Conservation (phyloP, 2,329 filamentous ascomycete genomes). For the Ophiostoma ulmi region DNA sequence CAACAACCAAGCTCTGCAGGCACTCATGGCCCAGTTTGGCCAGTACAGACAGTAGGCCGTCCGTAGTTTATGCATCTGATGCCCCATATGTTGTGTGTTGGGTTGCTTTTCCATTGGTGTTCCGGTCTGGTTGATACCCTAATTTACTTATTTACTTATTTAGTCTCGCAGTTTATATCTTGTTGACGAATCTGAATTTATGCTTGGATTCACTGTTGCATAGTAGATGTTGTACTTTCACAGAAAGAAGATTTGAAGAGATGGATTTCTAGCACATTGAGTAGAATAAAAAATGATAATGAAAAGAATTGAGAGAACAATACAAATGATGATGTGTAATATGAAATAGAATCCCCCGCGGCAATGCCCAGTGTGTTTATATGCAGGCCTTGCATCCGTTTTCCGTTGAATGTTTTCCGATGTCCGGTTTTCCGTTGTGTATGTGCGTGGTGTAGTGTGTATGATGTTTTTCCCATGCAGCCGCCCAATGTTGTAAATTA, state of each 20-base stretch:
- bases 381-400: background rate
- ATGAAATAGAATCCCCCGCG: background rate
- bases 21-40: conserved; percentile 69
- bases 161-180: background rate
- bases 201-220: too few species aligned
- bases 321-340: background rate
- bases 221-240: too few species aligned
- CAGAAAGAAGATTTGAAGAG: background rate
- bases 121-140: conserved; percentile 2
- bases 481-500: conserved; percentile 4
- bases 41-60: conserved; percentile 53
- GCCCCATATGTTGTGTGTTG: conserved; percentile 1
- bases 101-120: background rate
- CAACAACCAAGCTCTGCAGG: conserved; percentile 55
- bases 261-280: background rate
- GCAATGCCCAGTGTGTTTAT: background rate
- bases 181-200: background rate
- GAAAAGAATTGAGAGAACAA: background rate
- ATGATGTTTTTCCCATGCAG: background rate
- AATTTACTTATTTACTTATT: background rate
- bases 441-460: background rate
- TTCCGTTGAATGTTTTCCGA: background rate
- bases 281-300: background rate
- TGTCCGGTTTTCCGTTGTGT: background rate
- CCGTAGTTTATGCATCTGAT: background rate